Conservation (phyloP, 305 asterid species). For the Solanum chacoense region DNA sequence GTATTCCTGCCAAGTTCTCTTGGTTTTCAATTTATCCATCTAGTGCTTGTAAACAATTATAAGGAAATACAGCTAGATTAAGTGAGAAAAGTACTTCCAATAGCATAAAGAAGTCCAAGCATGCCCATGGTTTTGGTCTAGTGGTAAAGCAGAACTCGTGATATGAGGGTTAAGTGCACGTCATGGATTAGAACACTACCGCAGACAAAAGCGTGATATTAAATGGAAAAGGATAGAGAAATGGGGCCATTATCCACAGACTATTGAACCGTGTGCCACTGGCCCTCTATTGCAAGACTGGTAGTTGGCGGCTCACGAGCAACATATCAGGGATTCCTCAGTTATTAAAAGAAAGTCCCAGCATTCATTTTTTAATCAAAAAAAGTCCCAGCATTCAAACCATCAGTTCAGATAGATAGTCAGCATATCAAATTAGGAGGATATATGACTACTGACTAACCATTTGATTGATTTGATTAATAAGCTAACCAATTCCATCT, state of each 20-base stretch:
- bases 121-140: background rate
- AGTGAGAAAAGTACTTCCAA: background rate
- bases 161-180: background rate
- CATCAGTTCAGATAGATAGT: background rate
- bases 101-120: background rate
- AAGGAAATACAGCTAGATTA: background rate
- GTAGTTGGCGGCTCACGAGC: background rate
- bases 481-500: background rate
- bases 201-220: background rate
- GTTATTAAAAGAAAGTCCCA: background rate
- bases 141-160: background rate
- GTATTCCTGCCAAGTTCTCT: background rate
- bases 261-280: background rate
- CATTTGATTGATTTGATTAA: background rate
- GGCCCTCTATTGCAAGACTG: background rate
- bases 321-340: background rate
- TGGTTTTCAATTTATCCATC: background rate
- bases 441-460: background rate
- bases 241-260: background rate
- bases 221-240: background rate
- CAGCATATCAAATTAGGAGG: background rate
- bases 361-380: background rate
- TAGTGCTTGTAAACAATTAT: background rate
- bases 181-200: background rate
- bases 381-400: background rate